phyloP scores from a whole-genome alignment of 192 early-diverging fungal genomes.

The Backusella parvicylindrica region DNA sequence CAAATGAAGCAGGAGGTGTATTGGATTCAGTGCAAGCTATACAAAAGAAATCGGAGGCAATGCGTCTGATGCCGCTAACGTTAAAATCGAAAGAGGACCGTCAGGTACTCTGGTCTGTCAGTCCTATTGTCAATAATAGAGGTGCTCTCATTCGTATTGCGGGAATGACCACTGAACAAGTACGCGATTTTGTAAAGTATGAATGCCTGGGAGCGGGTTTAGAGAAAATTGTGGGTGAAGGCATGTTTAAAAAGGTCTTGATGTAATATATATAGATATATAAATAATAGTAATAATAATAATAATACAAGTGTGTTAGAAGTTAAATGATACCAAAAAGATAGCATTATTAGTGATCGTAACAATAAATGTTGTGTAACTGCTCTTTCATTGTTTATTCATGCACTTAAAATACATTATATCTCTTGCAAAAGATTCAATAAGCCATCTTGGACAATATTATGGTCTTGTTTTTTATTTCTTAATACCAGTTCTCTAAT shows the following conservation, averaged over 20 bases:
- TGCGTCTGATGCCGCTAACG: conserved; percentile 16
- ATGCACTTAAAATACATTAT: not conserved
- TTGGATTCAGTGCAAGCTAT: conserved; percentile 2
- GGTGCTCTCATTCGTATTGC: conserved; percentile 33
- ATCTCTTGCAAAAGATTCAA: too few relatives aligned
- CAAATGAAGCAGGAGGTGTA: not conserved
- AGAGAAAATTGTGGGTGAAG: conserved; percentile 28
- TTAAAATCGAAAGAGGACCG: conserved; percentile 3
- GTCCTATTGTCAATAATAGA: conserved; percentile 15
- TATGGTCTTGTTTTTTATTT: not conserved
- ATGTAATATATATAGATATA: conserved; percentile 10
- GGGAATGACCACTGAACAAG: conserved; percentile 33
- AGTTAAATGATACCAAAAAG: not conserved
- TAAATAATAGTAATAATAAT: not conserved
- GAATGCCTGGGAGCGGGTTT: conserved; percentile 24
- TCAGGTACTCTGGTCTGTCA: conserved; percentile 19
- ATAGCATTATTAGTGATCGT: not conserved
- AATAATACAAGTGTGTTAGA: too few relatives aligned
- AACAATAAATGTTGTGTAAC: not conserved
- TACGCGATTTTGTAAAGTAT: conserved; percentile 37
- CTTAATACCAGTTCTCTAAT: not conserved
- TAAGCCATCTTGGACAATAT: not conserved
- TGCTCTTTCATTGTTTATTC: not conserved
- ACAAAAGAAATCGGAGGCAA: conserved; percentile 11
- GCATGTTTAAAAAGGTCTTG: conserved; percentile 29